These are phyloP conservation scores for Debaryomyces prosopidis DNA, from an alignment of 805 yeast species.

Conservation along the genomic window DNA sequence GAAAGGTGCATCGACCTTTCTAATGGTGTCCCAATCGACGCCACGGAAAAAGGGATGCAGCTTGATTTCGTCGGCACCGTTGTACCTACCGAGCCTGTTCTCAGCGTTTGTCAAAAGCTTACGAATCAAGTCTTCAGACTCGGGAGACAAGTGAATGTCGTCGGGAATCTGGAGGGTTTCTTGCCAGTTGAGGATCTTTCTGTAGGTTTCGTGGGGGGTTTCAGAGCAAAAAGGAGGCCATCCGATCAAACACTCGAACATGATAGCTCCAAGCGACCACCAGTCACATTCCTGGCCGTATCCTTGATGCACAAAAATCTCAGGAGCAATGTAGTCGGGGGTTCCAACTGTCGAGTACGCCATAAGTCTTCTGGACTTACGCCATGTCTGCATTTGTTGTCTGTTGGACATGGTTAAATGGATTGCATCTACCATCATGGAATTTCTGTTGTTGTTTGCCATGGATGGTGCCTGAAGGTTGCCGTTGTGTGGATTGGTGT, in stretches of 20 bases:
- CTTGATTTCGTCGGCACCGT: conserved; percentile 92
- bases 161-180: conserved; percentile 88
- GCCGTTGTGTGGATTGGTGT: conserved; percentile 28
- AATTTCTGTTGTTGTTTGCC: conserved; percentile 52
- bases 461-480: conserved; percentile 25
- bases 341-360: conserved; percentile 97
- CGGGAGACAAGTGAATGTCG: conserved; percentile 85
- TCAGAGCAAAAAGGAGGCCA: conserved; percentile 98
- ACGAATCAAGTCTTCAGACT: conserved; percentile 83
- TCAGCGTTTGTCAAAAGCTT: conserved; percentile 77
- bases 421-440: conserved; percentile 90
- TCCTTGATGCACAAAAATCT: conserved; percentile 88
- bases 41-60: conserved; percentile 91
- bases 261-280: conserved; percentile 97
- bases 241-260: conserved; percentile 94
- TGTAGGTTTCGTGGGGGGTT: conserved; percentile 90
- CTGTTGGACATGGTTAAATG: conserved; percentile 93
- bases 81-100: conserved; percentile 77
- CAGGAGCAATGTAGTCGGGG: conserved; percentile 96
- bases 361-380: conserved; percentile 87
- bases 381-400: conserved; percentile 95
- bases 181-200: conserved; percentile 89
- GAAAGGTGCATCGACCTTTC: conserved; percentile 89
- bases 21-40: conserved; percentile 90
- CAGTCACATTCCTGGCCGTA: conserved; percentile 97